phyloP scores from a whole-genome alignment of 1,284 basidiomycete species.

The Inonotus obliquus region DNA sequence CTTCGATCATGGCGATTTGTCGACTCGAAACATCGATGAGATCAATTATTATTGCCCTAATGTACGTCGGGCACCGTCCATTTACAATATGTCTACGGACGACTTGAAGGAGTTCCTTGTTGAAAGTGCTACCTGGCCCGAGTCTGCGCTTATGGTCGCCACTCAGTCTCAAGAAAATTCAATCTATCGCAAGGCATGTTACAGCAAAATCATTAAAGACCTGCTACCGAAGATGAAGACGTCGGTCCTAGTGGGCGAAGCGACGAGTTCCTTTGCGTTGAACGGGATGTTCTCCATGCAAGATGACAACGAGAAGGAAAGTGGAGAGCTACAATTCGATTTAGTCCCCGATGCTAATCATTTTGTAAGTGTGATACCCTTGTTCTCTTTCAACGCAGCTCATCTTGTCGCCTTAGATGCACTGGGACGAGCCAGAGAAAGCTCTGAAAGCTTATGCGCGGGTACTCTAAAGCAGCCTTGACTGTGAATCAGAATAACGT shows the following conservation, averaged over 20 bases:
- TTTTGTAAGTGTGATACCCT: not conserved
- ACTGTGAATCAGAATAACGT: too few relatives aligned
- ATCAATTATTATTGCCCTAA: not conserved
- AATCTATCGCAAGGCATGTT: not conserved
- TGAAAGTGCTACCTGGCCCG: not conserved
- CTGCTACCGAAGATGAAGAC: not conserved
- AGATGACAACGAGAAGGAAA: not conserved
- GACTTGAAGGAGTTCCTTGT: not conserved
- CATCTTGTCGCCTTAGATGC: not conserved
- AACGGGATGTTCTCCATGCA: not conserved
- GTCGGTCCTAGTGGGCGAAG: not conserved
- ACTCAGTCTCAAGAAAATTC: not conserved
- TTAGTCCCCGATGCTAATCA: not conserved
- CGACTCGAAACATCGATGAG: not conserved
- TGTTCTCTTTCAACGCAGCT: not conserved
- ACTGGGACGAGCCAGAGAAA: not conserved
- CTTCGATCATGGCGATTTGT: not conserved
- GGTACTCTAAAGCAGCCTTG: too few relatives aligned
- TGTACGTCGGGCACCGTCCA: not conserved
- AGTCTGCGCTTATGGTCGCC: not conserved
- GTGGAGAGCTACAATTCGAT: not conserved
- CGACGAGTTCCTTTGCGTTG: not conserved
- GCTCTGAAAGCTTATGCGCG: not conserved
- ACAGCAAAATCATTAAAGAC: not conserved
- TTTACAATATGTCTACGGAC: not conserved